Base-by-base conservation (phyloP, 2,329 filamentous ascomycete species). In the Fusarium bactridioides region DNA sequence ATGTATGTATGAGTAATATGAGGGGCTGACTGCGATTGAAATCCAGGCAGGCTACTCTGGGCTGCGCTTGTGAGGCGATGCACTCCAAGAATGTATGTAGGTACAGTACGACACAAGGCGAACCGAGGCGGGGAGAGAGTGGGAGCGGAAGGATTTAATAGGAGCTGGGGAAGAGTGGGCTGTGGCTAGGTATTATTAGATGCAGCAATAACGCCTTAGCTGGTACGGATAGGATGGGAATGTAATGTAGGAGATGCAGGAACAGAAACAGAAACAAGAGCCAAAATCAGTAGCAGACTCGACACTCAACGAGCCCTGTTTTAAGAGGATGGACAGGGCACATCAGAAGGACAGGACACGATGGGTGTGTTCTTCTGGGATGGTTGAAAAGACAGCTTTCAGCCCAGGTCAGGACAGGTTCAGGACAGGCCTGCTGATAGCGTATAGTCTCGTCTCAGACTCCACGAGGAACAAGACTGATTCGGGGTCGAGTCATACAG, bases 341-440 rank as follows among this genome's bases (percentile, higher is more conserved):
- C 61, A 74, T 73, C 70, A 74, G 71, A 74, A 74, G 71, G 67
- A 74, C 71, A 73, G 63, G 74, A 74, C 76, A 78, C 69, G 64
- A 70, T 69, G 67, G 61, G 71, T 40, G 63, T 66, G 51, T 68
- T 51, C 31, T 18, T 72, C 61, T 70, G 61, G 70, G 73, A 73
- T 70, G 76, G 73, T 59, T 70, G 71, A 73, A 69, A 66, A 70
- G 67, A 72, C 56, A 75, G 58, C 67, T 64, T 64, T 69, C 58
- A 69, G 58, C 47, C 51, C n/a, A 64, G 57, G 66, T 69, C 64
- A 69, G 66, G 29, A 51, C 64, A 64, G 51, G 50, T 27, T 40
- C 38, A 67, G 73, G 73, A 75, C 76, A 79, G 77, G 77, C 81
- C 82, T 83, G 82, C 82, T 83, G 81, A 83, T 82, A 77, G 78